Conservation (phyloP, 495 filamentous ascomycete genomes). For the Xylaria flabelliformis region DNA sequence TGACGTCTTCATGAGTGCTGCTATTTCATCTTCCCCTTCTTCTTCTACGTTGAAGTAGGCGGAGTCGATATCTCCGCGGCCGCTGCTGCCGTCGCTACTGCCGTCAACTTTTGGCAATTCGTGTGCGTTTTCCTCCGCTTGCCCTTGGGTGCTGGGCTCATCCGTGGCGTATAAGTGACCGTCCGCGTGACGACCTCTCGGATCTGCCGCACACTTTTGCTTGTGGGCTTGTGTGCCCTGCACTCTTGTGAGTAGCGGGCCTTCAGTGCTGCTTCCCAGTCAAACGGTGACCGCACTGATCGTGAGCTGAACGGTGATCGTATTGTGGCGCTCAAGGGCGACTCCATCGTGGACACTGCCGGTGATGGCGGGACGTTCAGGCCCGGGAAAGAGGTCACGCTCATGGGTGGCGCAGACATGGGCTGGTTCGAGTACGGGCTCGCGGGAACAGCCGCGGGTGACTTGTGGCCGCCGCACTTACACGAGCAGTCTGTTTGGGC, state of each 20-base stretch:
- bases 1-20: not conserved
- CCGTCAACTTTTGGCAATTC: constrained; percentile 35
- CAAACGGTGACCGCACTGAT: constrained; percentile 63
- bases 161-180: constrained; percentile 73
- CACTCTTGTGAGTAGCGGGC: constrained; percentile 53
- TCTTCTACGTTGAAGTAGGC: constrained; percentile 13
- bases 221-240: constrained; percentile 53
- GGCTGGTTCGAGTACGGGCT: constrained; percentile 56
- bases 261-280: constrained; percentile 66
- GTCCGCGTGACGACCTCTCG: constrained; percentile 77
- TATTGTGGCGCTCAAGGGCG: constrained; percentile 50
- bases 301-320: constrained; percentile 59
- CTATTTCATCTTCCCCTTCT: not conserved
- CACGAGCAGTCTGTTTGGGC: constrained; percentile 60
- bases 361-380: constrained; percentile 68
- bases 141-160: constrained; percentile 75
- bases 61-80: constrained; percentile 20
- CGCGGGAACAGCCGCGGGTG: constrained; percentile 40
- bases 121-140: constrained; percentile 67
- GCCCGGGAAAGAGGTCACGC: constrained; percentile 53
- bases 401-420: constrained; percentile 64
- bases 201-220: constrained; percentile 62
- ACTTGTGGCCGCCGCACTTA: constrained; percentile 58
- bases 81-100: constrained; percentile 23
- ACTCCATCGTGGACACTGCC: constrained; percentile 55